These are phyloP conservation scores for Pulveroboletus frians DNA, from an alignment of 768 basidiomycete species.

Conservation along the genomic window DNA sequence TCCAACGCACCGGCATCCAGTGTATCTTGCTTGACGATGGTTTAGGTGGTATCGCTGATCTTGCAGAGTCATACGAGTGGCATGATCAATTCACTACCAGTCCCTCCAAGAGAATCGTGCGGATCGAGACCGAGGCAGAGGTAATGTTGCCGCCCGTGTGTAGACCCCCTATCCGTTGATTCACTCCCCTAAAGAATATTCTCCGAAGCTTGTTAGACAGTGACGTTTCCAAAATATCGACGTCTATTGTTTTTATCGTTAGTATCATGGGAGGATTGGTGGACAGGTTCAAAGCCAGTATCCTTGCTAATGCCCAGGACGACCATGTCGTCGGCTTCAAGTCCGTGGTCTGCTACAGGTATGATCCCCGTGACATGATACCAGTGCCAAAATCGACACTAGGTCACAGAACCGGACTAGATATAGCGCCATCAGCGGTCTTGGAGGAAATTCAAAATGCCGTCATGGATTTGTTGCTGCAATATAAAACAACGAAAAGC, in stretches of 20 bases:
- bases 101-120: constrained; percentile 55
- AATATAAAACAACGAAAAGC: constrained; percentile 33
- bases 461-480: constrained; percentile 30
- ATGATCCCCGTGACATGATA: not conserved
- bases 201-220: constrained; percentile 21
- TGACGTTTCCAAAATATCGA: constrained; percentile 5
- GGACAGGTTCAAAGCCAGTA: constrained; percentile 30
- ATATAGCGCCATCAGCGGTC: constrained; percentile 36
- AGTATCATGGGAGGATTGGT: constrained; percentile 28
- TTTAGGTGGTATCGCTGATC: constrained; percentile 42
- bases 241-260: constrained; percentile 11
- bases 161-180: constrained; percentile 3
- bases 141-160: constrained; percentile 30
- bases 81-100: constrained; percentile 56
- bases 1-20: constrained; percentile 55
- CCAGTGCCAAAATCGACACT: not conserved
- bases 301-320: constrained; percentile 39
- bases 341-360: constrained; percentile 66
- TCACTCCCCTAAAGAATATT: constrained; percentile 7
- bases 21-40: constrained; percentile 74
- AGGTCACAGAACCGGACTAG: constrained; percentile 52
- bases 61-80: constrained; percentile 52
- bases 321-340: constrained; percentile 63
- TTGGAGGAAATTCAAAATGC: constrained; percentile 27
- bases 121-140: constrained; percentile 71